Base-by-base conservation (phyloP, 2,329 filamentous ascomycete genomes). In the Aspergillus sp. region DNA sequence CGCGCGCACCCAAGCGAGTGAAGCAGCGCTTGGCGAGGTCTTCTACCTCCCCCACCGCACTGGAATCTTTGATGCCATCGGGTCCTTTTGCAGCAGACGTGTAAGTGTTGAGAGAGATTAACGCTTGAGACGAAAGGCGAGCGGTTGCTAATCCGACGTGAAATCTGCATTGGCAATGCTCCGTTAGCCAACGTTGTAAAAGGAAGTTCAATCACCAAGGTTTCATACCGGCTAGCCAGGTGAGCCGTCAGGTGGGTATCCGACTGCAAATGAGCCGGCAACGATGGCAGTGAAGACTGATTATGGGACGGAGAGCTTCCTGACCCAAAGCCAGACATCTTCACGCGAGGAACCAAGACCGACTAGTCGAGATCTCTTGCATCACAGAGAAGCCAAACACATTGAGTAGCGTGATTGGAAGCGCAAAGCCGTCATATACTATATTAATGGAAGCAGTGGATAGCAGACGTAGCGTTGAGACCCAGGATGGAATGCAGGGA, bases 41-140 rank as follows among this genome's bases (percentile, higher is more conserved):
- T 61, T 96, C 89, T 20, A 86, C 86, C 54, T 86, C 88, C 36
- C 81, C 86, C 74, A 88, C 86, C 42, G 86, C 86, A 64, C 86
- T 94, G 22, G 88, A 89, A 48, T 93, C 85, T 53, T 86, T 91
- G 37, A 77, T 80, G 45, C 89, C 89, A 82, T 95, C 86, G 3
- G 82, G 77, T 14, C 88, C 89, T 54, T 86, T 88, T 34, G 81
- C 74, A 1, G 89, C 89, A 8, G 85, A 84, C 8, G 85, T 89
- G 59, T 93, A 96, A 13, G 88, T 98, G 67, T 98, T 98, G 43
- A 98, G 69, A 32, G 84, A 82, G 53, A 98, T 81, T 47, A 96
- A 72, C 30, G 82, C 91, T 56, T 96, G 88, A 1, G 86, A 93
- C 1, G 88, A 95, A 12, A 98, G 75, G 30, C 78, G 77, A 33